Evolutionary conservation across 768 basidiomycete genomes (phyloP).

Genomic region (Lactarius hengduanensis): DNA sequence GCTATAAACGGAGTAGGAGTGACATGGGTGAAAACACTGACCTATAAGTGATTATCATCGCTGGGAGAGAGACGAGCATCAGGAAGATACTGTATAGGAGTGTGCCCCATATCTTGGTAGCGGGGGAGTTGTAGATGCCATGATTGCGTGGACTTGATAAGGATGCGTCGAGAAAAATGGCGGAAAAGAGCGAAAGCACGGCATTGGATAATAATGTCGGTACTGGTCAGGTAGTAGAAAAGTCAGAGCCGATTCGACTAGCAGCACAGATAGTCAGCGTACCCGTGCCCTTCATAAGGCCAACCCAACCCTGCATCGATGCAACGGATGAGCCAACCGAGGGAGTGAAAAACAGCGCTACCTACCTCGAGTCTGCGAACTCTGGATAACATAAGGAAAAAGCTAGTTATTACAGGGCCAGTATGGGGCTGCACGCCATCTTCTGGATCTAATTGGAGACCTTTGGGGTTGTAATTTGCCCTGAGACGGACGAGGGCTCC

Average conservation of each 20-base stretch:
- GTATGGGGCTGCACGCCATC: constrained; percentile 74
- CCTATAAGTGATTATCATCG: constrained; percentile 76
- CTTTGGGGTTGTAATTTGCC: constrained; percentile 85
- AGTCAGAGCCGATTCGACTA: constrained; percentile 32
- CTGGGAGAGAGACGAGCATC: constrained; percentile 66
- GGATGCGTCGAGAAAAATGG: constrained; percentile 56
- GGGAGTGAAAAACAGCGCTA: constrained; percentile 3
- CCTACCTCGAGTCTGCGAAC: constrained; percentile 72
- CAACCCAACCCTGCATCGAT: constrained; percentile 55
- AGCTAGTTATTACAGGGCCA: constrained; percentile 69
- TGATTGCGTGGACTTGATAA: constrained; percentile 49
- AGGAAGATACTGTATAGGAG: constrained; percentile 62
- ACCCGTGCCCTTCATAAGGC: constrained; percentile 82
- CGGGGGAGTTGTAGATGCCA: constrained; percentile 62
- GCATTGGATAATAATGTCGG: constrained; percentile 49
- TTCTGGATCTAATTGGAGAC: constrained; percentile 75
- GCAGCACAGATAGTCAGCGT: not conserved
- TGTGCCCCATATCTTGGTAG: constrained; percentile 57
- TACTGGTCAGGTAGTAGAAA: constrained; percentile 40
- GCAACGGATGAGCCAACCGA: not conserved
- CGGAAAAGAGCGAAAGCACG: constrained; percentile 55
- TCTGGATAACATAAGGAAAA: constrained; percentile 69
- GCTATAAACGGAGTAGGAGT: not conserved
- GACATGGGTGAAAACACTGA: constrained; percentile 36
- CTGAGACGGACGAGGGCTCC: constrained; percentile 74